Conservation (phyloP, 2,329 filamentous ascomycete genomes). For the Ophiostoma piceae region DNA sequence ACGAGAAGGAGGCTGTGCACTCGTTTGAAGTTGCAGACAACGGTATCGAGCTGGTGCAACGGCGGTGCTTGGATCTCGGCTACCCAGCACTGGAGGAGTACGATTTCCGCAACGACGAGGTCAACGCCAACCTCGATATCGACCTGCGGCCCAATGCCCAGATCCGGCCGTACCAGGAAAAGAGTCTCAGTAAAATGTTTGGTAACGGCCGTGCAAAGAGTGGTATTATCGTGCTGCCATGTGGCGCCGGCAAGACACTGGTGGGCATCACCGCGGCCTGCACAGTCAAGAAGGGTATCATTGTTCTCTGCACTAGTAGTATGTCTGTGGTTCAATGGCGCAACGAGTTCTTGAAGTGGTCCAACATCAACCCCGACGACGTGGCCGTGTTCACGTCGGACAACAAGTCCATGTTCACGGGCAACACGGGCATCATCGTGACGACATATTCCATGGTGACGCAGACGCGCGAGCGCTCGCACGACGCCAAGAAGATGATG, state of each 20-base stretch:
- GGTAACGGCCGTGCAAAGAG: conserved; percentile 95
- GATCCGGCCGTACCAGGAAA: conserved; percentile 93
- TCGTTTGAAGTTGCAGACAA: conserved; percentile 84
- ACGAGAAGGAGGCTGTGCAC: conserved; percentile 76
- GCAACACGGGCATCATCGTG: conserved; percentile 92
- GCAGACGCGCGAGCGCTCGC: conserved; percentile 75
- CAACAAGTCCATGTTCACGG: conserved; percentile 75
- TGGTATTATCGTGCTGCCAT: conserved; percentile 94
- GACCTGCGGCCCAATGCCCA: conserved; percentile 84
- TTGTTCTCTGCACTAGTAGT: conserved; percentile 91
- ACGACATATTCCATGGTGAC: conserved; percentile 99
- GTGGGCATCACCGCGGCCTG: conserved; percentile 98
- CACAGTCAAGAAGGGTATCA: conserved; percentile 93
- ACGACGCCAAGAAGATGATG: conserved; percentile 97
- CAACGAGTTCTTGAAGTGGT: conserved; percentile 96
- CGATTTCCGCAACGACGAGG: conserved; percentile 86
- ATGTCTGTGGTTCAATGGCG: conserved; percentile 99
- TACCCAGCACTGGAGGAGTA: conserved; percentile 93
- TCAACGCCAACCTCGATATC: conserved; percentile 88
- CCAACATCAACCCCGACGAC: conserved; percentile 85
- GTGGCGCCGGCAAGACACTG: conserved; percentile 92
- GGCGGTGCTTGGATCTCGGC: conserved; percentile 79
- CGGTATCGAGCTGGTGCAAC: conserved; percentile 79
- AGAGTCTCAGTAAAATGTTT: conserved; percentile 98
- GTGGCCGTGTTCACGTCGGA: conserved; percentile 94